Evolutionary conservation across 371 early-diverging fungal genomes (phyloP).

Genomic region (Syncephalastrum sp.): DNA sequence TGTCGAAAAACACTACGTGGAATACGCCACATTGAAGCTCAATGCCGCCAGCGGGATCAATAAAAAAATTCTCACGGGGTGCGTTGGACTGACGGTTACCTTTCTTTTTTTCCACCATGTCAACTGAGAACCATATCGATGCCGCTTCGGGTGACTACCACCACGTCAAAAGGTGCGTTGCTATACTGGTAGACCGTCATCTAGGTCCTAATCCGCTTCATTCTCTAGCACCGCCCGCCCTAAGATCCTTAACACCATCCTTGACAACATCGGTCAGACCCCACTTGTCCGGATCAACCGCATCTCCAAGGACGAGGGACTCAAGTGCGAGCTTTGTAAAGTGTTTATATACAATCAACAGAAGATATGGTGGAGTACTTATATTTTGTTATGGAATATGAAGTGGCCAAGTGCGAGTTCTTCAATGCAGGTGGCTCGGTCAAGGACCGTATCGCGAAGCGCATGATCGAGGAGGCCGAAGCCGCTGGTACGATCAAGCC

Average conservation of each 20-base stretch:
- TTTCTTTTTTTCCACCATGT: constrained; percentile 2
- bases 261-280: constrained; percentile 96
- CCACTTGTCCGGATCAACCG: constrained; percentile 89
- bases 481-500: constrained; percentile 85
- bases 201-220: background rate
- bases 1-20: no score
- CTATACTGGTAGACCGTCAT: background rate
- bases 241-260: constrained; percentile 69
- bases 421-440: constrained; percentile 98
- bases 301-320: constrained; percentile 81
- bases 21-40: no score
- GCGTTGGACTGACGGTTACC: background rate
- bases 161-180: constrained; percentile 13
- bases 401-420: constrained; percentile 97
- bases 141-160: constrained; percentile 10
- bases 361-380: background rate
- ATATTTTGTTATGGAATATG: background rate
- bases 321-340: constrained; percentile 93
- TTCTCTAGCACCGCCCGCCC: constrained; percentile 58
- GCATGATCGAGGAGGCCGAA: constrained; percentile 96
- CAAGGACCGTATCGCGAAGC: constrained; percentile 95
- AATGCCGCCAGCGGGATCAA: no score
- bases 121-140: constrained; percentile 1
- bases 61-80: no score
- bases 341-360: no score